These are phyloP conservation scores for Penicillium aurantiogriseum DNA, from an alignment of 2,329 filamentous ascomycete genomes.

Conservation along the genomic window DNA sequence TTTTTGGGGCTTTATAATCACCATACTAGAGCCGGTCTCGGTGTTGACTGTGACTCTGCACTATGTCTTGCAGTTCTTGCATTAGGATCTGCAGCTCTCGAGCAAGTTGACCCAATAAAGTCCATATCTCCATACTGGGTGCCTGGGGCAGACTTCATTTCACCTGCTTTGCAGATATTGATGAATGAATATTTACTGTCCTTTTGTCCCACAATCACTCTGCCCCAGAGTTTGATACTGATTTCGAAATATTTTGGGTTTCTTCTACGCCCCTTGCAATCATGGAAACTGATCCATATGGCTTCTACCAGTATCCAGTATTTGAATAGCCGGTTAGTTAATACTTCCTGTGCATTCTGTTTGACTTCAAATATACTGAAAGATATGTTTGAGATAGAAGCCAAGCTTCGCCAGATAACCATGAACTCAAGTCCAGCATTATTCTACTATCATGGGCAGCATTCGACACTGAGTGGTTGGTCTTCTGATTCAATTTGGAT, in stretches of 20 bases:
- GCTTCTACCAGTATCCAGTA: constrained; percentile 11
- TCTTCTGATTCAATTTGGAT: background rate
- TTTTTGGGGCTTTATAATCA: constrained; percentile 1
- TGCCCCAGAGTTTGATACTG: constrained; percentile 5
- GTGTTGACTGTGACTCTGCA: constrained; percentile 4
- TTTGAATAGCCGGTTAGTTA: constrained; percentile 6
- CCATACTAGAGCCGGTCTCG: constrained; percentile 1
- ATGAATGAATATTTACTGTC: constrained; percentile 10
- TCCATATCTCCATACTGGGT: constrained; percentile 6
- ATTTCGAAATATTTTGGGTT: constrained; percentile 9
- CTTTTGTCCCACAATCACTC: constrained; percentile 7
- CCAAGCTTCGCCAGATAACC: constrained; percentile 5
- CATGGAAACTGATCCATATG: constrained; percentile 9
- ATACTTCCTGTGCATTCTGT: background rate
- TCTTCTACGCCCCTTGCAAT: constrained; percentile 4
- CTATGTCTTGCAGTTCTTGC: constrained; percentile 8
- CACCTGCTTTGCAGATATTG: constrained; percentile 5
- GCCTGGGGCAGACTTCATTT: constrained; percentile 1
- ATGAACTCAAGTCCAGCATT: constrained; percentile 2
- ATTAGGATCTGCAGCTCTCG: constrained; percentile 4
- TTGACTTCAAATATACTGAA: background rate
- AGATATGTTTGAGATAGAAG: background rate
- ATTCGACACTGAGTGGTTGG: constrained; percentile 7
- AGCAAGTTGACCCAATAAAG: constrained; percentile 5
- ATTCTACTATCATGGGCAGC: constrained; percentile 6